Evolutionary conservation across 2,329 filamentous ascomycete genomes (phyloP), one percentile per base, ranked within the genome.

Genomic region (Septoria petroselini): DNA sequence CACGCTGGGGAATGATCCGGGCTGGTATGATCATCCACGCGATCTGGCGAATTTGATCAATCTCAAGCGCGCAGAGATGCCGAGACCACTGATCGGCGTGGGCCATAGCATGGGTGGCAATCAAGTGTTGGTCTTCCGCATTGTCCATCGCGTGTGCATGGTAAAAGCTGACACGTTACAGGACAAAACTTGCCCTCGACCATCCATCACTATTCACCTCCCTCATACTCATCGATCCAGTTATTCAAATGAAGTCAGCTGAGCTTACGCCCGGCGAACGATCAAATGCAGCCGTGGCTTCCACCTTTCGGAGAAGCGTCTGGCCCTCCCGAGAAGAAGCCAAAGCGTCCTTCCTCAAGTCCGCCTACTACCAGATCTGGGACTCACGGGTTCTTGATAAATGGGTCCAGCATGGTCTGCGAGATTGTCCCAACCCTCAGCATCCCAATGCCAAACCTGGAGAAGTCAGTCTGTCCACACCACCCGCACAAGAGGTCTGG

Each of bases 51-150:
- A 91, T 64, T 78, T 95, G 69, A 79, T 93, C 72, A 96, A 95
- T 70, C 76, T 81, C 45, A 91, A 95, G 71, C 86, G 89, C 34
- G 73, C 77, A 9, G 75, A 86, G 54, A 89, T 93, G 79, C 85
- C 86, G 7, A 84, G 86, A 1, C 91, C 91, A 1, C 75, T 96
- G 17, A 71, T 96, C 54, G 91, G 88, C 48, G 70, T 96, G 19
- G 91, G 89, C 12, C 91, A 97, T 71, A 95, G 88, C 60, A 91
- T 95, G 75, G 91, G 91, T 60, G 90, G 79, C 58, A 81, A 80
- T 64, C 80, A 86, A 52, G 76, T 96, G 66, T 47, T 29, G 1
- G 38, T 37, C 14, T 27, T 27, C 23, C 5, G 23, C 23, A n/a
- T n/a, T n/a, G 17, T 23, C 19, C 30, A 3, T 25, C 9, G 17